Evolutionary conservation across 208 protist genomes (phyloP).

Genomic region (Acanthamoeba divionensis): DNA sequence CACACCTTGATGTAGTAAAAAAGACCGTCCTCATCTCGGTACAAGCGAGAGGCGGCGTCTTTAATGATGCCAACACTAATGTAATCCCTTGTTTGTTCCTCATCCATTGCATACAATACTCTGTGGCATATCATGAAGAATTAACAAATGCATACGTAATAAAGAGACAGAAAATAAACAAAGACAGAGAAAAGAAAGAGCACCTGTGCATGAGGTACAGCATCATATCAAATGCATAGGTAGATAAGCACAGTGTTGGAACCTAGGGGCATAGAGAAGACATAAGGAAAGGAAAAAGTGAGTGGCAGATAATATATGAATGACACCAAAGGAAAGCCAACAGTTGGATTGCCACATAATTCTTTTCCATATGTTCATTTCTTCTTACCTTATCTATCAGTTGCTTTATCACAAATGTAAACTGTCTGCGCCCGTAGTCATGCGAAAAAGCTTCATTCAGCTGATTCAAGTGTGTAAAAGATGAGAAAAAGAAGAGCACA

Average conservation of each 20-base stretch:
- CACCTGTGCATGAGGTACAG: slow-evolving; percentile 17
- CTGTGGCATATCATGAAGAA: neutral
- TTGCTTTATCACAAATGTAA: slow-evolving; percentile 30
- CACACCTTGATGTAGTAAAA: slow-evolving; percentile 42
- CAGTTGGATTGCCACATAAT: too few species aligned
- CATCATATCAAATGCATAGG: slow-evolving; percentile 49
- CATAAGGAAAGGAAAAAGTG: neutral
- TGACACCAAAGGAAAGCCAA: too few species aligned
- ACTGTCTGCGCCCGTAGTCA: slow-evolving; percentile 36
- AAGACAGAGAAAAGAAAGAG: neutral
- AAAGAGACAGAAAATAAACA: neutral
- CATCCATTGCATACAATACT: slow-evolving; percentile 15
- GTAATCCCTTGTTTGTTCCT: neutral
- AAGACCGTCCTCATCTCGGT: slow-evolving; percentile 23
- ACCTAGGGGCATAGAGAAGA: neutral
- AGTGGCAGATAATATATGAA: neutral
- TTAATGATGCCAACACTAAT: slow-evolving; percentile 23
- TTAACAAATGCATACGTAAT: neutral
- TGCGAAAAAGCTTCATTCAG: slow-evolving; percentile 28
- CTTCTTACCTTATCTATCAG: neutral
- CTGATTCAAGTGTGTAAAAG: neutral
- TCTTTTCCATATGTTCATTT: too few species aligned
- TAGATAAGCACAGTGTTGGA: neutral
- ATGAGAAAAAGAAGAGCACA: too few species aligned
- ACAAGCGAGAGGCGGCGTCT: neutral